Evolutionary conservation across 2,329 filamentous ascomycete genomes (phyloP), one percentile per base, ranked within the genome.

Genomic region (Colletotrichum spinosum): DNA sequence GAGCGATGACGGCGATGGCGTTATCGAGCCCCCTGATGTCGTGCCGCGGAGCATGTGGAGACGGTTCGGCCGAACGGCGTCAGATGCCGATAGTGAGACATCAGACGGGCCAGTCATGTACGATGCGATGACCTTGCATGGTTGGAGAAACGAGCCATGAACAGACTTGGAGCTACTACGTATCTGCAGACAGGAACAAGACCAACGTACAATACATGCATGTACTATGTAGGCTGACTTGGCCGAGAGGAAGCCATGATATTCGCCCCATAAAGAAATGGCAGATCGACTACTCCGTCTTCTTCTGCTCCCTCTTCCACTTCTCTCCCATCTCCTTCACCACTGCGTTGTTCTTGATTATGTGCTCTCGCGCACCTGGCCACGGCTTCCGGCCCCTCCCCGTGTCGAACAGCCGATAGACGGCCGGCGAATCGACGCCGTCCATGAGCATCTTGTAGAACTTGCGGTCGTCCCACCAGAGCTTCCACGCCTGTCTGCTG

Each of bases 401-500:
- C 34, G 73, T 80, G 61, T 79, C 76, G 63, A 84, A 82, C 8
- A 81, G 70, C 1, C 80, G 76, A 60, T 78, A 80, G 8, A 76
- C 74, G 39, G 79, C 78, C 8, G 79, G 76, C 15, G 73, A 72
- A 69, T 80, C 76, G 2, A 77, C 68, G 0, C 80, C 80, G n/a
- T 75, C 71, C 71, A 79, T 78, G 58, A 81, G 70, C 56, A 80
- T 59, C 9, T 74, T 75, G 58, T 80, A 82, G 34, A 83, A 73
- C 62, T 74, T 74, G 39, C 74, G 73, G 57, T 83, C 77, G 10
- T 67, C 72, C 71, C 76, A 77, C 80, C 80, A 82, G 38, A 83
- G 76, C 67, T 73, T 73, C 81, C 81, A 83, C 4, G 76, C 78
- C 17, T 74, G 72, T 72, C 71, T 75, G 4, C 75, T 76, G 70